A percentile compares a stretch with the other conserved stretches of the same genome.
Evolutionary conservation across 2,329 filamentous ascomycete genomes (phyloP).

Genomic region (Fusarium sp.): DNA sequence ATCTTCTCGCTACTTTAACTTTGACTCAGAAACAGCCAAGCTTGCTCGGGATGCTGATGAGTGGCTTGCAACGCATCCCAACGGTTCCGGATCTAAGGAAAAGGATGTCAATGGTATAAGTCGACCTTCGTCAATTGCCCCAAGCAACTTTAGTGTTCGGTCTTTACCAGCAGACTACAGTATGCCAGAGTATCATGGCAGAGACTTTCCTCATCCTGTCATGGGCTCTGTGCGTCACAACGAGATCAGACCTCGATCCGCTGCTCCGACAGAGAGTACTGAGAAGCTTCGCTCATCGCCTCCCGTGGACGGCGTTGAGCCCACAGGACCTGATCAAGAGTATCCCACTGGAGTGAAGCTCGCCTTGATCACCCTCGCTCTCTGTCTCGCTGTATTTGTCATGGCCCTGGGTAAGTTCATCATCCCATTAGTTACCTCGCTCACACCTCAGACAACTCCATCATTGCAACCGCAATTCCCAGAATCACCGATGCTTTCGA

Average conservation of each 20-base stretch:
- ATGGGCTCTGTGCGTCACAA: conserved; percentile 40
- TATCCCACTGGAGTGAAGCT: conserved; percentile 42
- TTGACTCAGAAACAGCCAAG: conserved; percentile 36
- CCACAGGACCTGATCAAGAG: conserved; percentile 11
- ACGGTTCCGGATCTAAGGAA: conserved; percentile 2
- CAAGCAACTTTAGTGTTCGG: conserved; percentile 36
- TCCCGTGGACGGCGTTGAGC: background rate
- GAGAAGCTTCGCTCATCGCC: conserved; percentile 41
- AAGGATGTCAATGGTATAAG: conserved; percentile 38
- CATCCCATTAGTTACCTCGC: background rate
- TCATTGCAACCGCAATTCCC: conserved; percentile 57
- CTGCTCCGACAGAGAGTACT: conserved; percentile 36
- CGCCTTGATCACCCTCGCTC: conserved; percentile 49
- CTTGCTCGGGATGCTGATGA: conserved; percentile 33
- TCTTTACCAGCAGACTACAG: conserved; percentile 29
- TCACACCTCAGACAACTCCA: conserved; percentile 48
- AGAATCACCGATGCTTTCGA: conserved; percentile 55
- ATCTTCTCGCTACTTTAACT: conserved; percentile 40
- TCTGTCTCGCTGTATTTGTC: conserved; percentile 52
- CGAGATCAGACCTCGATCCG: conserved; percentile 27
- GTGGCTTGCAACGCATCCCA: conserved; percentile 38
- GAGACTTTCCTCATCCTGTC: conserved; percentile 30
- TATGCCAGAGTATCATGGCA: conserved; percentile 17
- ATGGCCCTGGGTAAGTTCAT: conserved; percentile 50
- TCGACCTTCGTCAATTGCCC: conserved; percentile 36